A percentile compares a stretch with the other conserved stretches of the same genome.
Conservation (phyloP, 78 protist species). For the Reticulomyxa filosa region DNA sequence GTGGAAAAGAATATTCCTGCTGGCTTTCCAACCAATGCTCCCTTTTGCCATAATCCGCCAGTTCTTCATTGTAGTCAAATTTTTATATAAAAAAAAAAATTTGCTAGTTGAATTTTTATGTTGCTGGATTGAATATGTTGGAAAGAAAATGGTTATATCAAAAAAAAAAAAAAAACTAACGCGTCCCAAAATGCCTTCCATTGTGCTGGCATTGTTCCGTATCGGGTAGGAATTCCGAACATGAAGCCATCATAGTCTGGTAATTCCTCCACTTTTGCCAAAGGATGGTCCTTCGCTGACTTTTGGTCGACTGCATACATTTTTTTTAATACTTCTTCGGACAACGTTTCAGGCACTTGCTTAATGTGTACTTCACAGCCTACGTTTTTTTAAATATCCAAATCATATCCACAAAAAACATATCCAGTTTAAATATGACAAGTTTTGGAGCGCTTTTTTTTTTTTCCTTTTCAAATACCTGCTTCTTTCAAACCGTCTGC, state of each 20-base stretch:
- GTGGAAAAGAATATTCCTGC: slow-evolving; percentile 25
- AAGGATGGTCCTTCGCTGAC: neutral
- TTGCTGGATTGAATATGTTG: too few species aligned
- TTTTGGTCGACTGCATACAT: slow-evolving; percentile 26
- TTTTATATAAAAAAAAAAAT: too few species aligned
- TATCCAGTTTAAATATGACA: too few species aligned
- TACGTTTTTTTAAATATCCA: too few species aligned
- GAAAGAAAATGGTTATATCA: too few species aligned
- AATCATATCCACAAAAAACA: too few species aligned
- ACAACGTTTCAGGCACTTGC: slow-evolving; percentile 39
- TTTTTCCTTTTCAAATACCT: too few species aligned
- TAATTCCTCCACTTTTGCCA: slow-evolving; percentile 8
- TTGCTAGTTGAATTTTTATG: too few species aligned
- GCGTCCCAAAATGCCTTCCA: slow-evolving; percentile 17
- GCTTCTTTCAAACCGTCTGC: neutral
- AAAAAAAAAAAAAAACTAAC: too few species aligned
- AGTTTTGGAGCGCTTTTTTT: too few species aligned
- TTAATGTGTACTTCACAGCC: neutral
- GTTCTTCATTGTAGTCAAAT: too few species aligned
- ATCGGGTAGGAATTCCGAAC: slow-evolving; percentile 31
- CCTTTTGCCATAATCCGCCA: slow-evolving; percentile 19
- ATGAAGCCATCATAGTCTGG: slow-evolving; percentile 20
- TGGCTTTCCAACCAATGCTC: slow-evolving; percentile 20
- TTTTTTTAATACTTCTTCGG: slow-evolving; percentile 28
- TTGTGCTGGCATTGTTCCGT: slow-evolving; percentile 31